Evolutionary conservation across 768 basidiomycete species (phyloP).

Genomic region (Serendipita indica): DNA sequence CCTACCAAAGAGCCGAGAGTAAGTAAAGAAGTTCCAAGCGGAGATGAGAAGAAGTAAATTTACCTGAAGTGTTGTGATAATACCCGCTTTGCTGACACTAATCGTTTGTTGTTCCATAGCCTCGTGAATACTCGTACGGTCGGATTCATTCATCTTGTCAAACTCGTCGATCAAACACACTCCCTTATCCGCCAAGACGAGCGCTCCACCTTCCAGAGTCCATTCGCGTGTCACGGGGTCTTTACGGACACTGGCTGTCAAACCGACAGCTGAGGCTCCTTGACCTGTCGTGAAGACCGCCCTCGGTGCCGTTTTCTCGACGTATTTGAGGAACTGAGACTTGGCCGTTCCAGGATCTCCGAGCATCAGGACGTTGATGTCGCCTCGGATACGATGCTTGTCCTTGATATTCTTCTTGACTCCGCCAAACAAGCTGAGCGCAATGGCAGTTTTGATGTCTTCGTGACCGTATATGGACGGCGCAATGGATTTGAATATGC

Average conservation of each 20-base stretch:
- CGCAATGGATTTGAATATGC: slow-evolving; percentile 96
- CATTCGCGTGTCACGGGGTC: slow-evolving; percentile 95
- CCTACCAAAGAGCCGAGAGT: slow-evolving; percentile 20
- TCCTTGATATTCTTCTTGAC: slow-evolving; percentile 91
- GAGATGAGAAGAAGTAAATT: not conserved
- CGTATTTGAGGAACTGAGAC: slow-evolving; percentile 97
- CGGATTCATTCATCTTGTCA: slow-evolving; percentile 99
- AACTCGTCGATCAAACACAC: slow-evolving; percentile 98
- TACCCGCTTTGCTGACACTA: slow-evolving; percentile 97
- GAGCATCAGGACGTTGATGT: slow-evolving; percentile 90
- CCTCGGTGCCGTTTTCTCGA: slow-evolving; percentile 94
- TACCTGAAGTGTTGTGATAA: slow-evolving; percentile 83
- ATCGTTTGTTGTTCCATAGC: slow-evolving; percentile 99
- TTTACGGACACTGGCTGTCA: slow-evolving; percentile 97
- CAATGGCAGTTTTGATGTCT: slow-evolving; percentile 95
- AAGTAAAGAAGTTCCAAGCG: not conserved
- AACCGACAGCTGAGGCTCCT: slow-evolving; percentile 94
- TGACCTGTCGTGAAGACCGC: slow-evolving; percentile 98
- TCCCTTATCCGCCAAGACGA: slow-evolving; percentile 97
- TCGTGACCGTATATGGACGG: slow-evolving; percentile 99
- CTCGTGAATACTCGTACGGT: slow-evolving; percentile 96
- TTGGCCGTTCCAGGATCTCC: slow-evolving; percentile 99
- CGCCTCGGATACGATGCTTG: slow-evolving; percentile 91
- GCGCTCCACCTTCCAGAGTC: slow-evolving; percentile 95
- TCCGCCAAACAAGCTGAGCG: slow-evolving; percentile 88